Evolutionary conservation across 345 rosid genomes (phyloP).

Genomic region (Cardamine occulta): DNA sequence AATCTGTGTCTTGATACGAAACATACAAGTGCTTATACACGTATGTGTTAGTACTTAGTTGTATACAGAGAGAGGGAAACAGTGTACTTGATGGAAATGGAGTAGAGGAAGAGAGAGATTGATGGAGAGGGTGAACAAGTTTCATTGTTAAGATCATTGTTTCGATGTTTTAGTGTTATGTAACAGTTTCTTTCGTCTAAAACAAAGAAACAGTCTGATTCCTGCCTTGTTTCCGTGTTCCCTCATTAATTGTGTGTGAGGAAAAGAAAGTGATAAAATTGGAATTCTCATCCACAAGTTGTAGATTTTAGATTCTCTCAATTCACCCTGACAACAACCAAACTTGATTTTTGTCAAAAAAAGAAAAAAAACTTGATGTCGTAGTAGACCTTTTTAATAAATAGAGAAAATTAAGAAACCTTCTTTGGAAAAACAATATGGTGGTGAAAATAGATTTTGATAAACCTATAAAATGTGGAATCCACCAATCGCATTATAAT

Average conservation of each 20-base stretch:
- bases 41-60: background rate
- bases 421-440: too few relatives aligned
- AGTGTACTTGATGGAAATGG: slow-evolving; percentile 37
- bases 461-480: background rate
- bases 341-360: background rate
- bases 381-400: background rate
- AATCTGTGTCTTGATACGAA: background rate
- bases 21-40: background rate
- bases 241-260: background rate
- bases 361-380: background rate
- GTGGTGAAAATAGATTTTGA: background rate
- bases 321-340: background rate
- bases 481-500: background rate
- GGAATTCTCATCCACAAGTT: slow-evolving; percentile 42
- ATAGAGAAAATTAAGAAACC: too few relatives aligned
- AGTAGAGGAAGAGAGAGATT: slow-evolving; percentile 33
- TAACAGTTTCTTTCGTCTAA: slow-evolving; percentile 1
- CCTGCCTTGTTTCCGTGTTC: slow-evolving; percentile 1
- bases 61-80: slow-evolving; percentile 2
- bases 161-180: slow-evolving; percentile 3
- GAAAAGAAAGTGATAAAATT: slow-evolving; percentile 28
- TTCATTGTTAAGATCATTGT: slow-evolving; percentile 37
- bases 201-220: slow-evolving; percentile 6
- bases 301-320: slow-evolving; percentile 19
- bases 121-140: slow-evolving; percentile 40